Conservation (phyloP, 208 protist species). For the Leptomonas seymouri region DNA sequence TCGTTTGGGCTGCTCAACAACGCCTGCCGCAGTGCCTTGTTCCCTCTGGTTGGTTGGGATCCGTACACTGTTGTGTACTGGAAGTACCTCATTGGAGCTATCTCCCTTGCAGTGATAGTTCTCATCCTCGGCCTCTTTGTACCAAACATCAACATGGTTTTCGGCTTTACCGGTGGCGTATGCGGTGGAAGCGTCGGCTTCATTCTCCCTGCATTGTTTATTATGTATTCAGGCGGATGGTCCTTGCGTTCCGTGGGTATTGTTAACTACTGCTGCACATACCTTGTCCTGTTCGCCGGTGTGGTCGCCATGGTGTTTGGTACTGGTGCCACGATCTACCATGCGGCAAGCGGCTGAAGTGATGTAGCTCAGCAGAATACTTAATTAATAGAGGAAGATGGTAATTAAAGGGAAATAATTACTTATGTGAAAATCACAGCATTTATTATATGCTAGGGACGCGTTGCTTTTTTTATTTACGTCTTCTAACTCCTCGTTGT, state of each 20-base stretch:
- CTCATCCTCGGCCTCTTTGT: conserved; percentile 68
- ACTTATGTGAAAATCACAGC: background rate
- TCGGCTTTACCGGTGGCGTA: conserved; percentile 61
- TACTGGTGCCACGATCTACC: conserved; percentile 57
- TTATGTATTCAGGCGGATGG: conserved; percentile 60
- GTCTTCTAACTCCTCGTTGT: too few species aligned
- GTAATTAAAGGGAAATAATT: background rate
- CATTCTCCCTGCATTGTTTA: conserved; percentile 66
- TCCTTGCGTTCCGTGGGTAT: conserved; percentile 35
- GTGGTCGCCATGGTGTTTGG: conserved; percentile 65
- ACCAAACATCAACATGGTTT: conserved; percentile 72
- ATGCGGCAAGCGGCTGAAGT: conserved; percentile 9
- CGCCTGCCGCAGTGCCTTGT: conserved; percentile 45
- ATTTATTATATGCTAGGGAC: too few species aligned
- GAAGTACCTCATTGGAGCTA: conserved; percentile 37
- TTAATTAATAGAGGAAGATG: background rate
- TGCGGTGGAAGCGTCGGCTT: conserved; percentile 66
- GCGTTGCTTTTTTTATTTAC: too few species aligned
- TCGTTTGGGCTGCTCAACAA: conserved; percentile 51
- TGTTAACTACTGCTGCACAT: conserved; percentile 49
- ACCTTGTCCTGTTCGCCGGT: conserved; percentile 51
- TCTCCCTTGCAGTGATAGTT: conserved; percentile 24
- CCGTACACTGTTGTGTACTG: conserved; percentile 36
- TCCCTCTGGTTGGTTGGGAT: conserved; percentile 38
- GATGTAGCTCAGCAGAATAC: background rate